These are phyloP conservation scores for Pistacia integerrima DNA, from an alignment of 345 rosid species.

Conservation along the genomic window DNA sequence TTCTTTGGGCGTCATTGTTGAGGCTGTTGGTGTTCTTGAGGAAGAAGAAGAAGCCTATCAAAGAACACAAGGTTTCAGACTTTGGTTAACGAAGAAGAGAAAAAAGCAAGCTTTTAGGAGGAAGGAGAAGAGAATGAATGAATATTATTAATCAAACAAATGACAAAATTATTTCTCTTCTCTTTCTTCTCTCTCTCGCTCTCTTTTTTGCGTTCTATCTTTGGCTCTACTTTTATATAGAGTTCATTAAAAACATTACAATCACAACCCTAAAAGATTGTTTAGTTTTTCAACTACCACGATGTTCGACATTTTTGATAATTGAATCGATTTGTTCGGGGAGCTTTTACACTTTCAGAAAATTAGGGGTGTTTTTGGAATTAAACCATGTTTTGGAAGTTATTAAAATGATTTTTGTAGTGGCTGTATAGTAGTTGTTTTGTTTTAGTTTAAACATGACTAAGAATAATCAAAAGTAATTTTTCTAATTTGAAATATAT, in stretches of 20 bases:
- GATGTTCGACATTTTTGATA: too few species aligned
- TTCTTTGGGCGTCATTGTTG: constrained; percentile 47
- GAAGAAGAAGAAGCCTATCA: background rate
- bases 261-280: too few species aligned
- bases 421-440: too few species aligned
- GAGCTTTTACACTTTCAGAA: too few species aligned
- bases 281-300: too few species aligned
- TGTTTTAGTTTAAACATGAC: background rate
- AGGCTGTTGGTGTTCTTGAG: background rate
- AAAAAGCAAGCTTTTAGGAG: background rate
- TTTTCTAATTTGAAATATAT: background rate
- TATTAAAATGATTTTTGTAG: too few species aligned
- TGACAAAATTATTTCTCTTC: background rate
- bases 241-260: background rate
- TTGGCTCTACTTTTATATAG: background rate
- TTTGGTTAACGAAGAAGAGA: background rate
- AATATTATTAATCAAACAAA: background rate
- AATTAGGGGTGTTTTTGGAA: too few species aligned
- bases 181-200: background rate
- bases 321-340: too few species aligned
- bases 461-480: too few species aligned
- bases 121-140: background rate
- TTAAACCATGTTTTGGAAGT: too few species aligned
- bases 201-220: background rate
- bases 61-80: background rate